Conservation (phyloP, 2,329 filamentous ascomycete genomes). For the Cladophialophora carrionii region DNA sequence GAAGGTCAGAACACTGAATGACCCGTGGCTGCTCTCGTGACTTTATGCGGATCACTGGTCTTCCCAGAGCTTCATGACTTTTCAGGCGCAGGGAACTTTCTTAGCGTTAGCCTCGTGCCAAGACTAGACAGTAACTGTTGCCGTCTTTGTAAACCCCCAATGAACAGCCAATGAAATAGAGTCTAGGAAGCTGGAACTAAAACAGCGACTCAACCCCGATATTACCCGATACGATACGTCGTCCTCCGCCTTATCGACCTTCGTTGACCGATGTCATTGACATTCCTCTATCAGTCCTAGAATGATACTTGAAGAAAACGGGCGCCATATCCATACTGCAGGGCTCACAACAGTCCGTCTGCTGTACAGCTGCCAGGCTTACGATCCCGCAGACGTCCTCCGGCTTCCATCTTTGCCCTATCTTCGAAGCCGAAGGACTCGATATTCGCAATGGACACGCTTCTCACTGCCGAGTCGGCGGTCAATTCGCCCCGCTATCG, state of each 20-base stretch:
- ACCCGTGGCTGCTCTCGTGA: constrained; percentile 31
- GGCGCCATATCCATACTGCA: not conserved
- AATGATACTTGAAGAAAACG: not conserved
- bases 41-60: constrained; percentile 21
- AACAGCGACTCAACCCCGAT: constrained; percentile 1
- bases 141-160: not conserved
- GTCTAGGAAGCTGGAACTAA: not conserved
- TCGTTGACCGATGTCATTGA: not conserved
- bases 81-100: constrained; percentile 30
- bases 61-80: constrained; percentile 31
- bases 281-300: not conserved
- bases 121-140: not conserved
- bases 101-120: constrained; percentile 1
- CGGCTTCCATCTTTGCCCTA: not conserved
- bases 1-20: constrained; percentile 19
- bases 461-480: constrained; percentile 81
- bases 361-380: not conserved
- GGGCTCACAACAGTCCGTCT: not conserved
- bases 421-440: not conserved
- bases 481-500: constrained; percentile 88
- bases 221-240: not conserved
- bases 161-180: not conserved
- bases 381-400: not conserved
- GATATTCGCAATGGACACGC: constrained; percentile 51
- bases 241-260: constrained; percentile 3